Conservation (phyloP, 768 basidiomycete species). For the Phaeotremella fagi region DNA sequence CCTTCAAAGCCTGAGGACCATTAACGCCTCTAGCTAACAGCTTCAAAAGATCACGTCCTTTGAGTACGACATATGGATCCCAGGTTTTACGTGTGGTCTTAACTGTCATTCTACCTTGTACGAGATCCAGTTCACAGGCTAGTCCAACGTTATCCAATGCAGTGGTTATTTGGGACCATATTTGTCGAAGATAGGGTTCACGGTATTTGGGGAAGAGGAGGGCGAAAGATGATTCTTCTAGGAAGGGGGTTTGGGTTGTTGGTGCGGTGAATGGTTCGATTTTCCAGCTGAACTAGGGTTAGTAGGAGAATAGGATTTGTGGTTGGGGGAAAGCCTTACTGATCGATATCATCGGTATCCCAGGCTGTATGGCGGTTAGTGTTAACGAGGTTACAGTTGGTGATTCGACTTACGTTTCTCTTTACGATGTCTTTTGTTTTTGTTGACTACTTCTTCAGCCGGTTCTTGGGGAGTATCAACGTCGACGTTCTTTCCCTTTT, state of each 20-base stretch:
- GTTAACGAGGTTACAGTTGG: not conserved
- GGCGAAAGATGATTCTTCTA: constrained; percentile 95
- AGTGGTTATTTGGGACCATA: constrained; percentile 85
- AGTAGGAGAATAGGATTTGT: not conserved
- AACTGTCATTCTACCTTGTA: constrained; percentile 97
- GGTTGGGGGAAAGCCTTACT: constrained; percentile 58
- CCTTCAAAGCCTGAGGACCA: constrained; percentile 66
- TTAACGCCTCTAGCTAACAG: constrained; percentile 88
- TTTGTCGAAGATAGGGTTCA: constrained; percentile 83
- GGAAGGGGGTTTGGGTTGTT: constrained; percentile 63
- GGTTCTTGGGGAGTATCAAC: constrained; percentile 1
- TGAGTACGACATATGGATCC: constrained; percentile 93
- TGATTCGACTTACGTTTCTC: constrained; percentile 73
- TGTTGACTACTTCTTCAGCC: constrained; percentile 53
- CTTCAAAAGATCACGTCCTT: constrained; percentile 93
- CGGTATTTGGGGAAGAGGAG: constrained; percentile 98
- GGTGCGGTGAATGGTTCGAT: constrained; percentile 70
- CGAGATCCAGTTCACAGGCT: constrained; percentile 83
- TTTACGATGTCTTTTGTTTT: constrained; percentile 85
- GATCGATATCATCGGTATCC: constrained; percentile 98
- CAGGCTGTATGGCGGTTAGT: constrained; percentile 60
- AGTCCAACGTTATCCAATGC: constrained; percentile 69
- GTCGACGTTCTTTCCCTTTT: constrained; percentile 11
- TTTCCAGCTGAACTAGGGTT: constrained; percentile 63
- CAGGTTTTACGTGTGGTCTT: constrained; percentile 93